Percentiles rank a stretch among this genome's conserved stretches.
Conservation (phyloP, 768 basidiomycete species). For the Suillus lakei region DNA sequence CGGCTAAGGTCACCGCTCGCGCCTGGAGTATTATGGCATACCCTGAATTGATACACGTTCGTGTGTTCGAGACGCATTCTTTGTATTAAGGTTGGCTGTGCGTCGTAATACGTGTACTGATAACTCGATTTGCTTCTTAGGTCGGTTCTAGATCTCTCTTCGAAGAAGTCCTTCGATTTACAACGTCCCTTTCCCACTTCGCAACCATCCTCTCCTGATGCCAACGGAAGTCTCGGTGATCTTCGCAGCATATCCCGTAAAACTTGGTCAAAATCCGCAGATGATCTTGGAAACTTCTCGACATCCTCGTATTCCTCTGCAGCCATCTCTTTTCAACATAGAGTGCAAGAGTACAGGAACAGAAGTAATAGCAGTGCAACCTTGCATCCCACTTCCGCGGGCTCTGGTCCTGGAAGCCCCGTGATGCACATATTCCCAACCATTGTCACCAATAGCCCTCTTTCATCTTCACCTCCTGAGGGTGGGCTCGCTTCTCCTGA, state of each 20-base stretch:
- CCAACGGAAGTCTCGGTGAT: conserved; percentile 58
- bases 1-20: background rate
- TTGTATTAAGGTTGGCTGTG: background rate
- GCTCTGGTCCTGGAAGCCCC: conserved; percentile 31
- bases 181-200: conserved; percentile 36
- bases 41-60: conserved; percentile 10
- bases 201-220: conserved; percentile 32
- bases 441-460: conserved; percentile 21
- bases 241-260: conserved; percentile 71
- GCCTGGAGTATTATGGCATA: conserved; percentile 2
- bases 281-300: conserved; percentile 70
- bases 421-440: conserved; percentile 50
- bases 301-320: conserved; percentile 39
- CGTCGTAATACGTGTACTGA: conserved; percentile 19
- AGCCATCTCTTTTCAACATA: conserved; percentile 60
- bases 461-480: conserved; percentile 32
- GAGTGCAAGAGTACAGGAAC: conserved; percentile 66
- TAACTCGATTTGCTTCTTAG: conserved; percentile 40
- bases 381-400: conserved; percentile 41
- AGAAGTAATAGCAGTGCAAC: conserved; percentile 62
- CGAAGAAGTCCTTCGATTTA: conserved; percentile 50
- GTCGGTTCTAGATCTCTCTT: conserved; percentile 68
- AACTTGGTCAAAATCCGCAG: conserved; percentile 80
- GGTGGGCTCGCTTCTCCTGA: conserved; percentile 25
- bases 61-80: conserved; percentile 5